Evolutionary conservation across 2,329 filamentous ascomycete species (phyloP).

Genomic region (Neonectria punicea): DNA sequence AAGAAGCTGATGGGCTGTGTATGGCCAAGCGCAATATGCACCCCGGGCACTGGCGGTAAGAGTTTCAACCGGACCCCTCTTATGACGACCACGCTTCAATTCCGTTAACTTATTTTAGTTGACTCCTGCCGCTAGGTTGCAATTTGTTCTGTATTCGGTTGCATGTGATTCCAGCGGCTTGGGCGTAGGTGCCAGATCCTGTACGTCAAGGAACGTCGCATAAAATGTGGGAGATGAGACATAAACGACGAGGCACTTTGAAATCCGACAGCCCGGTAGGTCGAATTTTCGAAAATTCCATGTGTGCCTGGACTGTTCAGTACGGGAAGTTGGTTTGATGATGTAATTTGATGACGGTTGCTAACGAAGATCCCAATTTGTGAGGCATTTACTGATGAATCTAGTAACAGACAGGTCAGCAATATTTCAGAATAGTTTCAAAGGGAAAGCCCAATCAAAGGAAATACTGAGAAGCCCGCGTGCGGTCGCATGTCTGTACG

Average conservation of each 20-base stretch:
- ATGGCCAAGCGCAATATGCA: background rate
- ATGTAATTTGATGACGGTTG: background rate
- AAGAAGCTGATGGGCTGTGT: background rate
- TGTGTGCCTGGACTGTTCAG: background rate
- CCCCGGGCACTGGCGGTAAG: background rate
- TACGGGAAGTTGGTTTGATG: background rate
- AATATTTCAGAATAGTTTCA: too few relatives aligned
- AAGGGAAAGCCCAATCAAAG: background rate
- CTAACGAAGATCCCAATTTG: background rate
- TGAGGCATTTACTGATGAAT: background rate
- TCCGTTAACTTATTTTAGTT: background rate
- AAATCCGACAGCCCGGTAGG: background rate
- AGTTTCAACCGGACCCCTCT: constrained; percentile 12
- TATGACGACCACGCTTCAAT: background rate
- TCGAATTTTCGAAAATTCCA: background rate
- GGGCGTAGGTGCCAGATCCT: constrained; percentile 1
- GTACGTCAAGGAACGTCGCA: background rate
- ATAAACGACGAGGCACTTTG: background rate
- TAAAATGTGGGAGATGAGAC: background rate
- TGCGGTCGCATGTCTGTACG: background rate
- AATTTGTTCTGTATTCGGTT: background rate
- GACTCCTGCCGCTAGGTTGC: constrained; percentile 7
- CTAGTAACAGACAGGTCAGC: background rate
- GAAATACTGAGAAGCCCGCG: background rate
- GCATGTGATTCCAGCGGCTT: constrained; percentile 7